These are phyloP conservation scores for Vaucheria bursata DNA, from an alignment of 352 stramenopile species.

Conservation along the genomic window DNA sequence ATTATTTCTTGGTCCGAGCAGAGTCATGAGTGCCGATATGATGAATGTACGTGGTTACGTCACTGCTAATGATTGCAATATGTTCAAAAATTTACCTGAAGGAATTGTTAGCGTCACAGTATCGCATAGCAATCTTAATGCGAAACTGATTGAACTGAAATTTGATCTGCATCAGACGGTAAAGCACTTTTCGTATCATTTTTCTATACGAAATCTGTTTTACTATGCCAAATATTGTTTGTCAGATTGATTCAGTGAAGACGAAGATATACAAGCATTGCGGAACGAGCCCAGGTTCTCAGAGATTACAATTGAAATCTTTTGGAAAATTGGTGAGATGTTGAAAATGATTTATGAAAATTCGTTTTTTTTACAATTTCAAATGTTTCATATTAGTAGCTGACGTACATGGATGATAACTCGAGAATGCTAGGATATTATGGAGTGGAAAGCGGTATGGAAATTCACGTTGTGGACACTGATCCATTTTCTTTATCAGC, in stretches of 20 bases:
- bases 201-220: not conserved
- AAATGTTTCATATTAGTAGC: conserved; percentile 9
- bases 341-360: conserved; percentile 64
- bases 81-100: conserved; percentile 71
- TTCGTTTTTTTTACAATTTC: conserved; percentile 7
- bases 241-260: conserved; percentile 60
- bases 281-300: conserved; percentile 79
- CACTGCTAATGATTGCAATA: conserved; percentile 34
- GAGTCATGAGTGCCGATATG: conserved; percentile 40
- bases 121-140: conserved; percentile 92
- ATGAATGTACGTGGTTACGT: conserved; percentile 26
- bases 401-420: conserved; percentile 33
- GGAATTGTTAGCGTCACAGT: conserved; percentile 85
- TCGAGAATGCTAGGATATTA: conserved; percentile 51
- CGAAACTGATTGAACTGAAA: conserved; percentile 91
- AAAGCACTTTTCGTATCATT: conserved; percentile 1
- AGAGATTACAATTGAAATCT: conserved; percentile 58
- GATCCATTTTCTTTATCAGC: conserved; percentile 90
- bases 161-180: conserved; percentile 83
- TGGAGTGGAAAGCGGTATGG: conserved; percentile 66
- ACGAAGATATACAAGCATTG: conserved; percentile 87
- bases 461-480: conserved; percentile 81
- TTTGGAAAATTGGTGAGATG: conserved; percentile 39
- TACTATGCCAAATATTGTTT: not conserved
- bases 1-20: too few species aligned